phyloP scores from a whole-genome alignment of 176 grass and related monocot genomes.

The Phragmites australis region DNA sequence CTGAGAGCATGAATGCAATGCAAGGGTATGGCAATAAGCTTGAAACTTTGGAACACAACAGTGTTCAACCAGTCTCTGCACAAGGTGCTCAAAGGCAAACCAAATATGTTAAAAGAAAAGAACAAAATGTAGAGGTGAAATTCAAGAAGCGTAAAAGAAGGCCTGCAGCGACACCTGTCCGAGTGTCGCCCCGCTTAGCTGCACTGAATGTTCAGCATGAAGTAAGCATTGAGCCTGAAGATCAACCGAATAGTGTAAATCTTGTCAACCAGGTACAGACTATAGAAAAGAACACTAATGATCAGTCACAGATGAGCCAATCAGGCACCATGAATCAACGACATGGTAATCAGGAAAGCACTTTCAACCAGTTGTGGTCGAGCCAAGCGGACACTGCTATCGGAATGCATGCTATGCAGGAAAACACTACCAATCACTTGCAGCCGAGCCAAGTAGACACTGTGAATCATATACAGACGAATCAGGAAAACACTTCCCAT shows the following conservation, averaged over 20 bases:
- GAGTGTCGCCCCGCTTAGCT: conserved; percentile 45
- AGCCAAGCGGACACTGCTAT: conserved; percentile 22
- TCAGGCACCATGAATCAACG: conserved; percentile 13
- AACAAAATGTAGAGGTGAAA: conserved; percentile 24
- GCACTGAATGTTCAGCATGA: conserved; percentile 39
- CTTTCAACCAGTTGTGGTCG: conserved; percentile 10
- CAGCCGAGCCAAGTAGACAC: conserved; percentile 25
- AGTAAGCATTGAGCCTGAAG: conserved; percentile 4
- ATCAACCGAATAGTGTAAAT: neutral
- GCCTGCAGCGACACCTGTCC: conserved; percentile 21
- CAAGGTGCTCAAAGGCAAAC: conserved; percentile 18
- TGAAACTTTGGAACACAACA: conserved; percentile 29
- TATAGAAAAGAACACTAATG: neutral
- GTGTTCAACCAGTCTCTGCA: conserved; percentile 1
- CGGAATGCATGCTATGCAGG: conserved; percentile 22
- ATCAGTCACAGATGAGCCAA: conserved; percentile 23
- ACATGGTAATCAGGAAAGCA: conserved; percentile 2
- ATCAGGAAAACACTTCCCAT: conserved; percentile 28
- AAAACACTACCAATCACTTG: conserved; percentile 17
- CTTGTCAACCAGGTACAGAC: conserved; percentile 19
- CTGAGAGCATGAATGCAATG: conserved; percentile 19
- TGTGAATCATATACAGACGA: conserved; percentile 8
- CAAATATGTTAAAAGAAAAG: conserved; percentile 37
- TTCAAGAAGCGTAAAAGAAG: conserved; percentile 40
- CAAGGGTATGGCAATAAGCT: conserved; percentile 17